These are phyloP conservation scores for Lachnellula cervina DNA, from an alignment of 2,329 filamentous ascomycete species.

Conservation along the genomic window DNA sequence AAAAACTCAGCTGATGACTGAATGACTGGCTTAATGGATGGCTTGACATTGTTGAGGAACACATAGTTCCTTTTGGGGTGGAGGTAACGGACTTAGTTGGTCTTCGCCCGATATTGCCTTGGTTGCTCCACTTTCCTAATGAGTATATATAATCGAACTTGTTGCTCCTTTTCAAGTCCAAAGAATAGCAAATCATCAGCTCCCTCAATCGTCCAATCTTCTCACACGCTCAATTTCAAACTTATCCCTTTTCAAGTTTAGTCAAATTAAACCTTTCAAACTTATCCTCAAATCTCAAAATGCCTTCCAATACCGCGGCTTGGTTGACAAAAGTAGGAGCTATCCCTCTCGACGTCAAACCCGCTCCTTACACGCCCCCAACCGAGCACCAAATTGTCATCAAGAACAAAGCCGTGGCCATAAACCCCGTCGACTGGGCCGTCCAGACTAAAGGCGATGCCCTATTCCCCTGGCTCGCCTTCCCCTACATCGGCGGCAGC, in stretches of 20 bases:
- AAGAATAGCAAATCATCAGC: background rate
- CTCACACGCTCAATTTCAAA: background rate
- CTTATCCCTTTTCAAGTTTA: background rate
- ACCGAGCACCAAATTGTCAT: constrained; percentile 35
- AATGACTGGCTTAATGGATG: too few relatives aligned
- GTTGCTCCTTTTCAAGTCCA: background rate
- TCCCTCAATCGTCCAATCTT: background rate
- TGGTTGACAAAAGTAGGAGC: background rate
- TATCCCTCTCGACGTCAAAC: constrained; percentile 28
- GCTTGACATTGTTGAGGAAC: too few relatives aligned
- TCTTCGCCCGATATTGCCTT: background rate
- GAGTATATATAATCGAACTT: background rate
- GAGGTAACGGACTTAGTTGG: background rate
- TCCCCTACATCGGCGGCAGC: constrained; percentile 17
- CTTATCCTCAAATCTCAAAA: background rate
- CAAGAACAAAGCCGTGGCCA: constrained; percentile 35
- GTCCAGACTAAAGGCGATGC: background rate
- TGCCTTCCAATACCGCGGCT: constrained; percentile 1
- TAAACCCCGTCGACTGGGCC: constrained; percentile 37
- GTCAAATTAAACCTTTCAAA: background rate
- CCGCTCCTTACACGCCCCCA: constrained; percentile 35
- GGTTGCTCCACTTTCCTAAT: background rate
- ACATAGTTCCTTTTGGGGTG: background rate
- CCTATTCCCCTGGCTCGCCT: constrained; percentile 1
- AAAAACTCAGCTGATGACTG: too few relatives aligned